Conservation (phyloP, 2,329 filamentous ascomycete species). For the Colletotrichum godetiae region DNA sequence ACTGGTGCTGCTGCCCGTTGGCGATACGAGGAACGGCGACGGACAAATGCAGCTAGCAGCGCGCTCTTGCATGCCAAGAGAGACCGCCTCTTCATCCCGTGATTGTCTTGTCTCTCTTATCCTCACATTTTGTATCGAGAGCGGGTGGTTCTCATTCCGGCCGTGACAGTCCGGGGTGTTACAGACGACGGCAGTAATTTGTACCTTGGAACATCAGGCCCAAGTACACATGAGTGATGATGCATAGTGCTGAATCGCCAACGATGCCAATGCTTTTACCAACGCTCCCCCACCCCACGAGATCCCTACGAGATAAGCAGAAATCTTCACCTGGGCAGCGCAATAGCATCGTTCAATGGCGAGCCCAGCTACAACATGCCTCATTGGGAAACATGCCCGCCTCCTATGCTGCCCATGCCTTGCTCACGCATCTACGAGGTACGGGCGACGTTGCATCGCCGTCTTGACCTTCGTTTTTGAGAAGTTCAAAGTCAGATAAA, state of each 20-base stretch:
- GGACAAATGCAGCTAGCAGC: neutral
- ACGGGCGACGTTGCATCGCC: neutral
- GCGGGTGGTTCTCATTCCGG: neutral
- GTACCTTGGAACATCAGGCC: too few relatives aligned
- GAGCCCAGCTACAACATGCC: conserved; percentile 1
- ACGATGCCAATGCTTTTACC: neutral
- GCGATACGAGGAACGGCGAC: conserved; percentile 12
- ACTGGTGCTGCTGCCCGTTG: neutral
- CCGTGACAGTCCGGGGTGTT: neutral
- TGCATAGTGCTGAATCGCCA: neutral
- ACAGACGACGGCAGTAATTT: too few relatives aligned
- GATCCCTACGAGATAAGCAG: neutral
- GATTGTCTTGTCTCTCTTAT: neutral
- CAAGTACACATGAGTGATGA: too few relatives aligned
- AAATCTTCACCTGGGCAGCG: conserved; percentile 14
- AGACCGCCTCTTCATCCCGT: neutral
- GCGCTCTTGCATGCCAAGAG: conserved; percentile 21
- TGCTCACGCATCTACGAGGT: neutral
- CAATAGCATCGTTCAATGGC: neutral
- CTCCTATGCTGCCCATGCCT: neutral
- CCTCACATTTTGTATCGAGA: neutral
- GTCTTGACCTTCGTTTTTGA: conserved; percentile 14
- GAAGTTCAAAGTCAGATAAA: neutral
- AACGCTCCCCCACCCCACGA: neutral
- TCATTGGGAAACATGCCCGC: neutral